Conservation (phyloP, 192 early-diverging fungal genomes). For the Linnemannia exigua region DNA sequence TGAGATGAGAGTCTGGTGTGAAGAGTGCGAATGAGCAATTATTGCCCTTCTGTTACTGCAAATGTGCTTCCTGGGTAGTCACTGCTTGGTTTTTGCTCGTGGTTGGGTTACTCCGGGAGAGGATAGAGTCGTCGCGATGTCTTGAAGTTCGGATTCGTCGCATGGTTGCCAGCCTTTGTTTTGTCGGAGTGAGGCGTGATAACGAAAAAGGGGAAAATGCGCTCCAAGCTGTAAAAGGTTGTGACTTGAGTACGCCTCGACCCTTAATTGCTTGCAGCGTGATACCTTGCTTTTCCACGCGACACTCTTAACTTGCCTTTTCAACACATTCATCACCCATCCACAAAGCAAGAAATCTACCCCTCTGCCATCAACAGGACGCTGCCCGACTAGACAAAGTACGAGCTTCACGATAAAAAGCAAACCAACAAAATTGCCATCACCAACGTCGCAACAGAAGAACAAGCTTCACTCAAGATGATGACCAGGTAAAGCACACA, state of each 20-base stretch:
- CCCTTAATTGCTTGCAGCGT: not conserved
- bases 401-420: not conserved
- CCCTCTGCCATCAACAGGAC: not conserved
- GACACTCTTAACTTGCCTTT: not conserved
- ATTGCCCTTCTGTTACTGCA: too few relatives aligned
- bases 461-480: constrained; percentile 26
- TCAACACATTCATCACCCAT: not conserved
- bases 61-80: not conserved
- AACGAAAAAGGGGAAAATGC: not conserved
- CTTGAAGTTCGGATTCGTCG: not conserved
- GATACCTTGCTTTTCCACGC: not conserved
- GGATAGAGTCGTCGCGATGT: not conserved
- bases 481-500: constrained; percentile 32
- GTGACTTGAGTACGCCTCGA: not conserved
- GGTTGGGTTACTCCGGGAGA: not conserved
- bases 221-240: not conserved
- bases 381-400: not conserved
- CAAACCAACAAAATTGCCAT: not conserved
- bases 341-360: not conserved
- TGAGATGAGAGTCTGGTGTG: not conserved
- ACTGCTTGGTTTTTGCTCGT: not conserved
- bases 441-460: not conserved
- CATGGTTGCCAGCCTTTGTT: not conserved
- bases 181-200: not conserved
- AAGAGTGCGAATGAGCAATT: not conserved